phyloP scores from a whole-genome alignment of 129 eudicot genomes.

The Pulicaria dysenterica region DNA sequence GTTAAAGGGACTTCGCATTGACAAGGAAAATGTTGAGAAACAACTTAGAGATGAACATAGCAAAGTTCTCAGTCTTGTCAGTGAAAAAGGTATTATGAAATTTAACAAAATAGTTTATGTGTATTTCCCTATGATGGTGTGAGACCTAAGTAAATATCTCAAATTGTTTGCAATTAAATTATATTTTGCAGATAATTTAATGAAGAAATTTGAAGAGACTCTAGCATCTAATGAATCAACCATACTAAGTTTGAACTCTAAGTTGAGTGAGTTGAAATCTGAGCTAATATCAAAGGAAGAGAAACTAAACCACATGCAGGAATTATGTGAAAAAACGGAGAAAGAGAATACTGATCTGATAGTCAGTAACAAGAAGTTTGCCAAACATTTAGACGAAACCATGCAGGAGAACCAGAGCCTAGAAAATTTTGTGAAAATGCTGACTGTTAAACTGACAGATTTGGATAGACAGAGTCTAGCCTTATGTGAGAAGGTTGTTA shows the following conservation, averaged over 20 bases:
- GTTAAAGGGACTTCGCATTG: constrained; percentile 58
- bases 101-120: neutral
- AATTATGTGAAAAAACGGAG: constrained; percentile 50
- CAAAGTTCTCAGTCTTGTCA: constrained; percentile 47
- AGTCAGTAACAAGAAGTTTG: constrained; percentile 48
- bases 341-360: constrained; percentile 58
- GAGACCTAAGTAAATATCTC: constrained; percentile 12
- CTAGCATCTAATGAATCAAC: constrained; percentile 46
- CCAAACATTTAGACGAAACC: constrained; percentile 53
- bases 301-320: constrained; percentile 42
- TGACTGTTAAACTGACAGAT: constrained; percentile 53
- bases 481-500: constrained; percentile 54
- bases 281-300: constrained; percentile 67
- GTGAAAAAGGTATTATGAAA: constrained; percentile 63
- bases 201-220: constrained; percentile 66
- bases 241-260: constrained; percentile 54
- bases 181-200: constrained; percentile 52
- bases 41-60: constrained; percentile 49
- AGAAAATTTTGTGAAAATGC: constrained; percentile 54
- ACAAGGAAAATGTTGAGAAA: constrained; percentile 64
- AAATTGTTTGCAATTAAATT: constrained; percentile 19
- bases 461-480: constrained; percentile 62
- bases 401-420: constrained; percentile 62
- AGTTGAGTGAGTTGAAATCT: constrained; percentile 51
- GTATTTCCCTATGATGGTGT: neutral